Base-by-base conservation (phyloP, 1,284 basidiomycete genomes). In the Cryptococcus sp. region DNA sequence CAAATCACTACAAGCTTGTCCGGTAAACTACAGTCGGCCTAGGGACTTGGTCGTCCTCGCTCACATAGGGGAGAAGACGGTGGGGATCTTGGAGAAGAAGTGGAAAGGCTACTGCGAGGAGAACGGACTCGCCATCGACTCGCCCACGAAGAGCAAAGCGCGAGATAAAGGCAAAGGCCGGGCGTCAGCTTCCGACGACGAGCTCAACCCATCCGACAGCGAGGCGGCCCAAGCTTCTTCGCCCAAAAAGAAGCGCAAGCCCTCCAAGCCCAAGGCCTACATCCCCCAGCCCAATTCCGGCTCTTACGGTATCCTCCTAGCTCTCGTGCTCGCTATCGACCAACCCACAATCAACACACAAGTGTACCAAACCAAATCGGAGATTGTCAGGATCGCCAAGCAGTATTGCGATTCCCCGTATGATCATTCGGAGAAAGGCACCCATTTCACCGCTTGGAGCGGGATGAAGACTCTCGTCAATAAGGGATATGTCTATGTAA, bases 301-400 rank as follows among this genome's bases (percentile, higher is more conserved):
- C 10, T 67, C 70, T 3, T 76, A 77, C 47, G 78, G 73, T 1
- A 73, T 79, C 35, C 70, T 79, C 8, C 53, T 79, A 13, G 74
- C 71, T 4, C 64, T 79, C 4, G 63, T 77, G 8, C 56, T 74
- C 0, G 61, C 68, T 1, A 69, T 74, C n/a, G 69, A 72, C 8
- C 52, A 70, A 22, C 70, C 71, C 0, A 56, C 67, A 22, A 51
- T 53, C 46, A 69, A 50, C 40, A 72, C 64, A 5, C 66, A 67
- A 42, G 69, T 68, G 0, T 74, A 71, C 59, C 57, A 76, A 11
- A 76, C 76, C 10, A 74, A 75, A 51, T 60, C 62, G 5, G 76
- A 78, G 60, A 53, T 79, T 19, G 69, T 76, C 4, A 59, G 67
- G 5, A 63, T 56, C 11, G 73, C 72, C 8, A 72, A 75, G 52